A percentile compares a stretch with the other conserved stretches of the same genome.
Conservation (phyloP, 2,329 filamentous ascomycete genomes). For the Diatrype stigma region DNA sequence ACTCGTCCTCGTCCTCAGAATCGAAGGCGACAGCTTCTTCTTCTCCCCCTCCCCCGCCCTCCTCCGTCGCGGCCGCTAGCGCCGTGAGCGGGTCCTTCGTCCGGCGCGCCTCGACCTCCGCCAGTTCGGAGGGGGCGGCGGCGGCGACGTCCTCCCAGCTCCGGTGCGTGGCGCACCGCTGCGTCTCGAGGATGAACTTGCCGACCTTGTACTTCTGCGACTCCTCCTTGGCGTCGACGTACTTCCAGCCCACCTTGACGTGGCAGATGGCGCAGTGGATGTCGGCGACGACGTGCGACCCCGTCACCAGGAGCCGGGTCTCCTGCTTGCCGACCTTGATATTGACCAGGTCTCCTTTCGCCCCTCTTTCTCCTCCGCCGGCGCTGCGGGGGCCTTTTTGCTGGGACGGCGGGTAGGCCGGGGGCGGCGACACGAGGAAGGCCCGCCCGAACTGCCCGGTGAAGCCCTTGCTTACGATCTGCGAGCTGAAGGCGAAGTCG, state of each 20-base stretch:
- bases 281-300: slow-evolving; percentile 61
- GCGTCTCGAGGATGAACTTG: slow-evolving; percentile 64
- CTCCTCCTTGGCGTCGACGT: slow-evolving; percentile 57
- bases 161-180: slow-evolving; percentile 48
- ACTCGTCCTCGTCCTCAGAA: slow-evolving; percentile 63
- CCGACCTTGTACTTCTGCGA: slow-evolving; percentile 64
- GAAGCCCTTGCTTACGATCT: slow-evolving; percentile 64
- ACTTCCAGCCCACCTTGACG: slow-evolving; percentile 63
- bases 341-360: slow-evolving; percentile 51
- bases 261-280: slow-evolving; percentile 55
- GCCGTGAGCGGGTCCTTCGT: slow-evolving; percentile 6
- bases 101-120: slow-evolving; percentile 16
- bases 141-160: slow-evolving; percentile 47
- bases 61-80: not conserved
- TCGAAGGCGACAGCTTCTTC: slow-evolving; percentile 49
- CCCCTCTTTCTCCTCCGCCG: slow-evolving; percentile 1
- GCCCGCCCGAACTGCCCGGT: slow-evolving; percentile 62
- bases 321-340: slow-evolving; percentile 51
- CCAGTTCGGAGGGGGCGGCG: slow-evolving; percentile 18
- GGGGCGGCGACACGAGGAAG: slow-evolving; percentile 49
- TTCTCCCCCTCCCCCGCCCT: slow-evolving; percentile 5
- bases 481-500: slow-evolving; percentile 57
- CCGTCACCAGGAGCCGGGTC: slow-evolving; percentile 56
- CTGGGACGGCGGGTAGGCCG: not conserved
- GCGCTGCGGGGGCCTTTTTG: not conserved